phyloP scores from a whole-genome alignment of 352 stramenopile genomes.

The Globisporangium radiosum region DNA sequence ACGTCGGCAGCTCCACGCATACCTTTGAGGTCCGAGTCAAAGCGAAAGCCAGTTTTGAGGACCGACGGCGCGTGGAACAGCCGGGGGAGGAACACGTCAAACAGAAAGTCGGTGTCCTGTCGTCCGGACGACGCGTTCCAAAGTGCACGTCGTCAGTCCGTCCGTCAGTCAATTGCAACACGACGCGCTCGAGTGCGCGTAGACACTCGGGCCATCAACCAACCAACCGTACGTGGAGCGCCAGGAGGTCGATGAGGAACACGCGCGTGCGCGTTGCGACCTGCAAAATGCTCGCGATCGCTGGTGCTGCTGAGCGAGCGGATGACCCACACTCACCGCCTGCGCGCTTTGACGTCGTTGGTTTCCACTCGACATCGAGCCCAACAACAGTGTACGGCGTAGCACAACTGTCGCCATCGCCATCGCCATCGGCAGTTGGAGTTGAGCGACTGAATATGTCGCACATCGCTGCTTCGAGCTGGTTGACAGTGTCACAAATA shows the following conservation, averaged over 20 bases:
- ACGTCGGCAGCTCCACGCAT: not conserved
- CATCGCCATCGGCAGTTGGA: not conserved
- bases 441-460: constrained; percentile 18
- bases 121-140: not conserved
- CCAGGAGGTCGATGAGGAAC: constrained; percentile 54
- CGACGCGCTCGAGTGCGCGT: not conserved
- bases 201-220: not conserved
- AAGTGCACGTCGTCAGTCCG: not conserved
- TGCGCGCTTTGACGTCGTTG: constrained; percentile 23
- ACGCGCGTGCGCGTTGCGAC: constrained; percentile 37
- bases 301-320: constrained; percentile 12
- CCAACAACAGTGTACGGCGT: constrained; percentile 16
- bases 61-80: constrained; percentile 29
- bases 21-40: constrained; percentile 70
- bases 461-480: constrained; percentile 15
- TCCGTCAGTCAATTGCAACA: not conserved
- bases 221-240: constrained; percentile 38
- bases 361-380: constrained; percentile 67
- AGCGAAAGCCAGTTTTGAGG: constrained; percentile 64
- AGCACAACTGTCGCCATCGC: not conserved
- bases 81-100: constrained; percentile 31
- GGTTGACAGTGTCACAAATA: constrained; percentile 37
- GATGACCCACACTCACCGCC: not conserved
- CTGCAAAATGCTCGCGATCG: constrained; percentile 54
- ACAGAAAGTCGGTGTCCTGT: constrained; percentile 39